These are phyloP conservation scores for Cladochytrium replicatum DNA, from an alignment of 192 early-diverging fungal species.

Conservation along the genomic window DNA sequence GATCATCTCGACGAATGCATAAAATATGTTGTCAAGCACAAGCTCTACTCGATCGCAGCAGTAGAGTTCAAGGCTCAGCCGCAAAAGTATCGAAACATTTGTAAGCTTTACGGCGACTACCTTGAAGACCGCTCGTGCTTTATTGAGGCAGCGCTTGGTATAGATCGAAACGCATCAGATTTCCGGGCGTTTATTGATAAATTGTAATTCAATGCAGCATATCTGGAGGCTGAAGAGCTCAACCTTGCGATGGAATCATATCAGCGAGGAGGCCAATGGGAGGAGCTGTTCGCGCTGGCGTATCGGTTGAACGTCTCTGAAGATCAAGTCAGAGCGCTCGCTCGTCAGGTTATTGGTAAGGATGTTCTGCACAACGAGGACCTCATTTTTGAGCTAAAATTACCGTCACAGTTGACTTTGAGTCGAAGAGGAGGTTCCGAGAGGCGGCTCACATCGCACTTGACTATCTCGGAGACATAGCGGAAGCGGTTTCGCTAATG, in stretches of 20 bases:
- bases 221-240: constrained; percentile 45
- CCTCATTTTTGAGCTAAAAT: constrained; percentile 8
- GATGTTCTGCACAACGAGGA: neutral
- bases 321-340: constrained; percentile 37
- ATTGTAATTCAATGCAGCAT: constrained; percentile 30
- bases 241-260: constrained; percentile 51
- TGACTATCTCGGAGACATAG: constrained; percentile 61
- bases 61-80: constrained; percentile 37
- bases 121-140: constrained; percentile 42
- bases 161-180: neutral
- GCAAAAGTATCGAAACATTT: constrained; percentile 33
- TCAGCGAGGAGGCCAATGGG: constrained; percentile 47
- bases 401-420: constrained; percentile 15
- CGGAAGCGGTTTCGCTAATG: constrained; percentile 57
- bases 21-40: constrained; percentile 53
- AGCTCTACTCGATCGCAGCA: constrained; percentile 53
- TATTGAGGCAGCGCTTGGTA: constrained; percentile 57
- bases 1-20: constrained; percentile 47
- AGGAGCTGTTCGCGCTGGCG: constrained; percentile 56
- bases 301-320: constrained; percentile 37
- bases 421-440: constrained; percentile 45
- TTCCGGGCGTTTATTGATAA: constrained; percentile 1
- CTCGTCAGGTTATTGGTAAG: constrained; percentile 44
- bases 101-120: constrained; percentile 52
- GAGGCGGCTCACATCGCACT: constrained; percentile 62